phyloP scores from a whole-genome alignment of 2,329 filamentous ascomycete species.

The Fusarium euwallaceae region DNA sequence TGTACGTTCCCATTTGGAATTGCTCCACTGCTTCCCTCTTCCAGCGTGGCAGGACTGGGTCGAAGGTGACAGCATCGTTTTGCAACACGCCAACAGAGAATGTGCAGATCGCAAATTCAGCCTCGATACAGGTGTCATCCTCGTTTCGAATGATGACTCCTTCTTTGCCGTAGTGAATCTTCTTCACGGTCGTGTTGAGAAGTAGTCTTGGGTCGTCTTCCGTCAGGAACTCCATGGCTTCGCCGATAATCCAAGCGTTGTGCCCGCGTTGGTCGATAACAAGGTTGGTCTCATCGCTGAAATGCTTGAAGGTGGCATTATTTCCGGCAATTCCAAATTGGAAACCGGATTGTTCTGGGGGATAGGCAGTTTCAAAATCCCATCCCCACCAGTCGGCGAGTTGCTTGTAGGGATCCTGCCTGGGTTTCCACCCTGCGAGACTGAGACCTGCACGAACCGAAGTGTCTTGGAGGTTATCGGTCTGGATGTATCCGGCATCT shows the following conservation, averaged over 20 bases:
- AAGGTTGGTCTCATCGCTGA: constrained; percentile 71
- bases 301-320: constrained; percentile 74
- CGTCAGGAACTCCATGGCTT: constrained; percentile 69
- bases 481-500: constrained; percentile 69
- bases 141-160: constrained; percentile 66
- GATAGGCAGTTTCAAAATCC: constrained; percentile 70
- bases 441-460: constrained; percentile 70
- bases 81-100: constrained; percentile 79
- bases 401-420: constrained; percentile 64
- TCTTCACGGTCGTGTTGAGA: constrained; percentile 69
- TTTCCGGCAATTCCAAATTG: constrained; percentile 68
- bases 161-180: constrained; percentile 64
- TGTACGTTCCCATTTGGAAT: constrained; percentile 79
- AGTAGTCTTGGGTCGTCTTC: constrained; percentile 68
- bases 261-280: constrained; percentile 73
- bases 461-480: constrained; percentile 71
- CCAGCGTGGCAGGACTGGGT: constrained; percentile 71
- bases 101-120: constrained; percentile 74
- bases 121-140: constrained; percentile 68
- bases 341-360: constrained; percentile 68
- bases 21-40: constrained; percentile 73
- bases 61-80: constrained; percentile 69
- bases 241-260: constrained; percentile 68
- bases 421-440: constrained; percentile 72
- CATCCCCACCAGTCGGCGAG: constrained; percentile 71